A percentile compares a stretch with the other conserved stretches of the same genome.
Evolutionary conservation across 2,329 filamentous ascomycete species (phyloP).

Genomic region (Ophioceras dolichostomum): DNA sequence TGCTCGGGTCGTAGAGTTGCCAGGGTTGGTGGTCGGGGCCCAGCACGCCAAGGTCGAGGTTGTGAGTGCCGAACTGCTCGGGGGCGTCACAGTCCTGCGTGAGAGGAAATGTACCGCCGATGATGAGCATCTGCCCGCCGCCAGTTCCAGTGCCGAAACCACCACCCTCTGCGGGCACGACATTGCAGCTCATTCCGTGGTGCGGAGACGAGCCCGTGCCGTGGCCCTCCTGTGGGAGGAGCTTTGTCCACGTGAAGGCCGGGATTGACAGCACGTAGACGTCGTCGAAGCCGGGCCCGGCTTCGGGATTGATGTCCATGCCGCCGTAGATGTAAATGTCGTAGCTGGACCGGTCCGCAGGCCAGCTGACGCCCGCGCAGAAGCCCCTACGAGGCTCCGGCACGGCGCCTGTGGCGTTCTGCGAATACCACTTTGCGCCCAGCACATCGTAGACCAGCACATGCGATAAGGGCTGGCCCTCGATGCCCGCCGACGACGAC

Average conservation of each 20-base stretch:
- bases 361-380: conserved; percentile 48
- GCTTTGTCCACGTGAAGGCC: conserved; percentile 51
- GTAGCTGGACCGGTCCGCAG: conserved; percentile 46
- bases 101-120: conserved; percentile 45
- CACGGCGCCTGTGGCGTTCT: conserved; percentile 39
- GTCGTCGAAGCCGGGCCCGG: conserved; percentile 41
- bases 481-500: conserved; percentile 32
- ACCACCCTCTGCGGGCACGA: conserved; percentile 21
- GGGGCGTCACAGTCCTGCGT: conserved; percentile 37
- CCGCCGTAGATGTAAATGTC: conserved; percentile 56
- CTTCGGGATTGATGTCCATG: conserved; percentile 29
- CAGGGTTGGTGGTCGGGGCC: conserved; percentile 34
- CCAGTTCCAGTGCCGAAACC: conserved; percentile 11
- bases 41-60: conserved; percentile 37
- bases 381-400: conserved; percentile 43
- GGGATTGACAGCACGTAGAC: conserved; percentile 50
- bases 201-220: conserved; percentile 30
- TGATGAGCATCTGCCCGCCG: conserved; percentile 47
- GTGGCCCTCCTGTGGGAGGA: conserved; percentile 28
- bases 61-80: conserved; percentile 41
- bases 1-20: conserved; percentile 35
- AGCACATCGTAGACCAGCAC: conserved; percentile 50
- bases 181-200: conserved; percentile 45
- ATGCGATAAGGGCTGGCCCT: conserved; percentile 29
- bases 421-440: conserved; percentile 46